Conservation (phyloP, 495 filamentous ascomycete genomes). For the Usnea hakonensis region DNA sequence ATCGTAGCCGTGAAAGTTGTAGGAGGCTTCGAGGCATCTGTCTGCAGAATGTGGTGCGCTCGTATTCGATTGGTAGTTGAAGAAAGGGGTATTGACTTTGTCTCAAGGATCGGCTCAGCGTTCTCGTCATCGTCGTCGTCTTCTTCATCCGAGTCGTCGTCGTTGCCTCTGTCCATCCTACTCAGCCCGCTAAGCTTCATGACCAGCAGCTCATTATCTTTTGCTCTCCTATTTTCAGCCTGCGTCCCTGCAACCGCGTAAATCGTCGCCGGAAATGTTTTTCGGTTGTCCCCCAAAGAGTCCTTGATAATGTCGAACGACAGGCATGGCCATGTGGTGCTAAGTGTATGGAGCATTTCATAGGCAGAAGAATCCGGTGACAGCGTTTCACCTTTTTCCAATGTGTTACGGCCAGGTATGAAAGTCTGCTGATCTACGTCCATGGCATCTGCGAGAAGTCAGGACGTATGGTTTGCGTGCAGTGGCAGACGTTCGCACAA, state of each 20-base stretch:
- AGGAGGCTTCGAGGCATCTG: slow-evolving; percentile 59
- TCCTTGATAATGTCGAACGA: slow-evolving; percentile 91
- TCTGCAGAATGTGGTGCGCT: slow-evolving; percentile 62
- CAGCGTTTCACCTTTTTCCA: slow-evolving; percentile 81
- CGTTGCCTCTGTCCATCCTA: slow-evolving; percentile 69
- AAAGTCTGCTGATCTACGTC: slow-evolving; percentile 87
- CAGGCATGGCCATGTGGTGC: slow-evolving; percentile 89
- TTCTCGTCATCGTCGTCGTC: slow-evolving; percentile 64
- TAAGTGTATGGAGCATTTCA: slow-evolving; percentile 90
- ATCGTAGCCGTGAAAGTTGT: slow-evolving; percentile 83
- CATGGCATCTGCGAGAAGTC: slow-evolving; percentile 57
- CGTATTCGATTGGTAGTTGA: slow-evolving; percentile 92
- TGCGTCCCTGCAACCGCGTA: slow-evolving; percentile 94
- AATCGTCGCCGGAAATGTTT: slow-evolving; percentile 82
- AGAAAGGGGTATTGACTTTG: slow-evolving; percentile 72
- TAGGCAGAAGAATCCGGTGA: slow-evolving; percentile 86
- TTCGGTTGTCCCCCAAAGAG: slow-evolving; percentile 79
- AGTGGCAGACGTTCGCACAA: slow-evolving; percentile 23
- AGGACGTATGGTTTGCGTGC: slow-evolving; percentile 14
- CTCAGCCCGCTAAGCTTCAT: slow-evolving; percentile 90
- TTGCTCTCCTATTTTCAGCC: slow-evolving; percentile 62
- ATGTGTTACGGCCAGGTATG: slow-evolving; percentile 81
- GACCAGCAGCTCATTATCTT: slow-evolving; percentile 87
- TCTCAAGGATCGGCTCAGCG: slow-evolving; percentile 91
- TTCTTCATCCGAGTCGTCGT: slow-evolving; percentile 62